Base-by-base conservation (phyloP, 371 early-diverging fungal genomes). In the Nosema granulosis region DNA sequence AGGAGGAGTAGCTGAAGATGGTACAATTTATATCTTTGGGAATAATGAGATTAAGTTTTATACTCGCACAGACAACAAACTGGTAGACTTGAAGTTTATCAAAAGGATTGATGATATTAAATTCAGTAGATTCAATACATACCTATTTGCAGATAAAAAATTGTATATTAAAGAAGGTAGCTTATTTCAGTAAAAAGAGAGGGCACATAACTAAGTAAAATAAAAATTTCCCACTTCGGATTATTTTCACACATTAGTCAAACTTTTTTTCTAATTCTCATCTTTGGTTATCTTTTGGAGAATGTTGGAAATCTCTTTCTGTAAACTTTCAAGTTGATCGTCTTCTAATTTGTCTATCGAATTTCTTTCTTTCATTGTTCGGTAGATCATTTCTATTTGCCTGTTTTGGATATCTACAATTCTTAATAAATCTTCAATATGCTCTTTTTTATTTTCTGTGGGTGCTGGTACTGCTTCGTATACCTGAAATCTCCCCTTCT, bases 401-500 rank as follows among this genome's bases (percentile, higher is more conserved):
- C 29, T 26, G 13, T 26, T 73, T 50, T 73, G 74, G 31, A 52
- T 54, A 35, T 54, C 65, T n/a, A 73, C n/a, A 61, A 73, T 54
- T 28, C 31, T 3, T 3, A 29, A 49, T 20, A 73, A 51, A 35
- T 56, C 35, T 4, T 72, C 63, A 12, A 34, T n/a, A 22, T n/a
- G 29, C 51, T 51, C 0, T 13, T 50, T 35, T n/a, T 51, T 56
- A 34, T 73, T 49, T 20, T 73, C 49, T 24, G 9, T 54, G 3
- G 50, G 28, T 34, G 56, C 37, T 11, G 74, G 74, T 0, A 73
- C 35, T 18, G 74, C 74, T 18, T 73, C 61, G 32, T 43, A 73
- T 18, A 73, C 65, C 51, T 43, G 43, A 56, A 73, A 73, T 32
- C 74, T 24, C 3, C 74, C 74, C 28, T 56, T 73, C 29, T 65